A percentile compares a stretch with the other conserved stretches of the same genome.
Conservation (phyloP, 805 yeast genomes). For the Komagataella pastoris region DNA sequence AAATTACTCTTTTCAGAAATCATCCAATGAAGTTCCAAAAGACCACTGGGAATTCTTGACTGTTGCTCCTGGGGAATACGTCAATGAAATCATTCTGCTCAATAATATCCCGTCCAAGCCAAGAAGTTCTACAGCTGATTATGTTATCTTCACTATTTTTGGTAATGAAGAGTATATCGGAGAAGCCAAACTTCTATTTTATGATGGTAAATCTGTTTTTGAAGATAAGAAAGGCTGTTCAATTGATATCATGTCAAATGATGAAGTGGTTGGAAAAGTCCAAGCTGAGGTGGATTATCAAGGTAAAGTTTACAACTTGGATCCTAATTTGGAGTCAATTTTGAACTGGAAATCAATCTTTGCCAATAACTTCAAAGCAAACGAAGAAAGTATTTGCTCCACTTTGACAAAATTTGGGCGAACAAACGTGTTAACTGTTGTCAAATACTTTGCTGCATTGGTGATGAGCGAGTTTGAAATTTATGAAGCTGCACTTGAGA, state of each 20-base stretch:
- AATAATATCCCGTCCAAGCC: slow-evolving; percentile 37
- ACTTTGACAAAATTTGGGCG: slow-evolving; percentile 36
- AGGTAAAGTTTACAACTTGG: slow-evolving; percentile 55
- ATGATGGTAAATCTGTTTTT: slow-evolving; percentile 12
- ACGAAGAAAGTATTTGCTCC: slow-evolving; percentile 28
- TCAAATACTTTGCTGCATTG: slow-evolving; percentile 51
- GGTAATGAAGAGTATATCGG: slow-evolving; percentile 54
- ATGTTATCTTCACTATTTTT: slow-evolving; percentile 39
- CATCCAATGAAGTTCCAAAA: slow-evolving; percentile 42
- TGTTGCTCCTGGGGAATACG: slow-evolving; percentile 53
- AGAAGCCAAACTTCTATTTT: slow-evolving; percentile 32
- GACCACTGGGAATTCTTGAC: slow-evolving; percentile 61
- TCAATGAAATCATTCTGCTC: slow-evolving; percentile 60
- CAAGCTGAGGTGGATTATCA: slow-evolving; percentile 52
- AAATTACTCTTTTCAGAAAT: slow-evolving; percentile 45
- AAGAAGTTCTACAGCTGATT: slow-evolving; percentile 33
- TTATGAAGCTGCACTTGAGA: slow-evolving; percentile 10
- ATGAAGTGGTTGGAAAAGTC: slow-evolving; percentile 22
- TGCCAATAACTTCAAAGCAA: slow-evolving; percentile 24
- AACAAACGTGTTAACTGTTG: slow-evolving; percentile 36
- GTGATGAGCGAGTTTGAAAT: slow-evolving; percentile 25
- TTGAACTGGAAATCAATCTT: slow-evolving; percentile 37
- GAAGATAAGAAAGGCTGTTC: slow-evolving; percentile 31
- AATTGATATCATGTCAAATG: slow-evolving; percentile 30
- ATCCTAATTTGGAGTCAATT: slow-evolving; percentile 37